Base-by-base conservation (phyloP, 495 filamentous ascomycete genomes). In the Aspergillus incahuasiensis region DNA sequence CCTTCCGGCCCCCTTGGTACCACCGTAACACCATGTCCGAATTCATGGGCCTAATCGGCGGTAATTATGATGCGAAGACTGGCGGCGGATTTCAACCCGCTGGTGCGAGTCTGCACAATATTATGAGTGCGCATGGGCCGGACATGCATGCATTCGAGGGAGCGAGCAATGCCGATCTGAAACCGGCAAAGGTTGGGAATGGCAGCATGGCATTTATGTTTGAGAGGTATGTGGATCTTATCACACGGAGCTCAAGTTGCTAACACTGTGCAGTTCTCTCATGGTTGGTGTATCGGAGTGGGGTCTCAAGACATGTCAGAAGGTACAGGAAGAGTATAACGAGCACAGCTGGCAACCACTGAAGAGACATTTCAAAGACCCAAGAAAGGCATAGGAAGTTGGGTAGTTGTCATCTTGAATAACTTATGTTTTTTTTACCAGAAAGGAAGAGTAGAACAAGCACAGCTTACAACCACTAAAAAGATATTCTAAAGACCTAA, bases 241-340 rank as follows among this genome's bases (percentile, higher is more conserved):
- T 24, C 46, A 28, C 13, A 18, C 20, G 21, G 21, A 19, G 34
- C 13, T 35, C 12, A 6, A 35, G 1, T 15, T 56, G 20, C 25
- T 56, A 45, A 52, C 42, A 42, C 11, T 77, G 60, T 79, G 77
- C 72, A 89, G 86, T 64, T 82, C 79, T 56, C 68, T 90, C 39
- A 95, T 95, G 91, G 81, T 96, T 9, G 91, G 91, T 4, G 90
- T 95, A 13, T 95, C 91, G 15, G 88, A 92, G 59, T 96, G 91
- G 91, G 91, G 90, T 0, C 69, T 95, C 49, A 86, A 88, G 70
- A 85, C 78, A 43, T 95, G 91, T 61, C 76, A 80, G 63, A 95
- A 92, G 76, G 87, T 95, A 35, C 91, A 96, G 71, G 79, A 83
- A 58, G 82, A 80, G 52, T 95, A 96, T 62, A 92, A 85, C 65